A percentile compares a stretch with the other conserved stretches of the same genome.
Conservation (phyloP, 2,329 filamentous ascomycete genomes). For the Calonectria montana region DNA sequence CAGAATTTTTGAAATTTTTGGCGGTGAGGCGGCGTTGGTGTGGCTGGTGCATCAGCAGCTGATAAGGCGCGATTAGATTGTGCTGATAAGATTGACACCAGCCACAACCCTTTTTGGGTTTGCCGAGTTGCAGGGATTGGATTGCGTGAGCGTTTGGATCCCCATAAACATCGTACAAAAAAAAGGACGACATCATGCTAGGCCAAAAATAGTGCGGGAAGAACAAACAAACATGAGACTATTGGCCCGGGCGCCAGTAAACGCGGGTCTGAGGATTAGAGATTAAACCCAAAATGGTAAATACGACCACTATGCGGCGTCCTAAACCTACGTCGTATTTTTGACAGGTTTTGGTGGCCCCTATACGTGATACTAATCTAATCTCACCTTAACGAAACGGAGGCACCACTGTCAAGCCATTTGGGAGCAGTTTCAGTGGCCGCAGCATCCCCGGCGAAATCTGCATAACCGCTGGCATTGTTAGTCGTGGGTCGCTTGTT, state of each 20-base stretch:
- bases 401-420: neutral
- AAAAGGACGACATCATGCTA: neutral
- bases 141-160: neutral
- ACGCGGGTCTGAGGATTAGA: neutral
- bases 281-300: slow-evolving; percentile 4
- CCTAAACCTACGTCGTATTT: neutral
- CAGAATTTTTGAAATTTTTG: slow-evolving; percentile 53
- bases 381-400: neutral
- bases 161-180: neutral
- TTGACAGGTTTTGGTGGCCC: neutral
- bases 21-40: slow-evolving; percentile 45
- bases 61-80: neutral
- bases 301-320: neutral
- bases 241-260: neutral
- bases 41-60: slow-evolving; percentile 21
- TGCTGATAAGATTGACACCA: neutral
- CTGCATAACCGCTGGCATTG: neutral
- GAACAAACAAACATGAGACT: neutral
- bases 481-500: neutral
- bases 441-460: neutral
- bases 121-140: neutral
- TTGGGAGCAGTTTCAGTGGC: neutral
- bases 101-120: neutral
- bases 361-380: neutral
- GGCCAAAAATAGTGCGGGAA: slow-evolving; percentile 1